Evolutionary conservation across 305 asterid genomes (phyloP), one percentile per base, ranked within the genome.

Genomic region (Fraxinus paxiana): DNA sequence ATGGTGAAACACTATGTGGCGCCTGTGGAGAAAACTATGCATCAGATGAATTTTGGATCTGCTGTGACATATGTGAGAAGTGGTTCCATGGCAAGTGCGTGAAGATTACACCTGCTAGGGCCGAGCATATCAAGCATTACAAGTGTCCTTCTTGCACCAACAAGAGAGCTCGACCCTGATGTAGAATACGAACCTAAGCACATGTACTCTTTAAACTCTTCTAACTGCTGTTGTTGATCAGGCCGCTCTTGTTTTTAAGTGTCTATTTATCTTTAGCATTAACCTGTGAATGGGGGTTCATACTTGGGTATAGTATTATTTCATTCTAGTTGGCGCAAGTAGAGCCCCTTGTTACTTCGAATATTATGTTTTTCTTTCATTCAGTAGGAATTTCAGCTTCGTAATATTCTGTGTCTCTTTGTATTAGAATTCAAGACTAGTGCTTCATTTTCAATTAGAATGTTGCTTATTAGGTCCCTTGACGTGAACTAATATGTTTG

Each of bases 41-140:
- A 41, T 79, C 87, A 1, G 85, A 85, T 59, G 88, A 87, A 67
- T 88, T 87, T 77, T 88, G 91, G 90, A 89, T 86, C 34, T 86
- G 89, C 61, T 89, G 92, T 51, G 90, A 89, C 80, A 76, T 77
- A 10, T 87, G 90, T 38, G 90, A 87, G 80, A 87, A 75, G 73
- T 89, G 92, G 92, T 87, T 86, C 86, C 92, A 89, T 59, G 92
- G 92, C 56, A 81, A 87, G 78, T 89, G 92, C 56, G 90, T 87
- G 77, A 89, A 86, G 85, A 83, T 89, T 72, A 87, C 89, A 10
- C 88, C 89, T 22, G 88, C 90, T 61, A 80, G 75, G 51, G 92
- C 92, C 0, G 88, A 86, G 85, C 88, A 81, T 74, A 87, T 87
- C 61, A 87, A 89, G 92, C 86, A 85, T 63, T 89, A 85, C 86